Evolutionary conservation across 116 monocot species (phyloP).

Genomic region (Zostera marina): DNA sequence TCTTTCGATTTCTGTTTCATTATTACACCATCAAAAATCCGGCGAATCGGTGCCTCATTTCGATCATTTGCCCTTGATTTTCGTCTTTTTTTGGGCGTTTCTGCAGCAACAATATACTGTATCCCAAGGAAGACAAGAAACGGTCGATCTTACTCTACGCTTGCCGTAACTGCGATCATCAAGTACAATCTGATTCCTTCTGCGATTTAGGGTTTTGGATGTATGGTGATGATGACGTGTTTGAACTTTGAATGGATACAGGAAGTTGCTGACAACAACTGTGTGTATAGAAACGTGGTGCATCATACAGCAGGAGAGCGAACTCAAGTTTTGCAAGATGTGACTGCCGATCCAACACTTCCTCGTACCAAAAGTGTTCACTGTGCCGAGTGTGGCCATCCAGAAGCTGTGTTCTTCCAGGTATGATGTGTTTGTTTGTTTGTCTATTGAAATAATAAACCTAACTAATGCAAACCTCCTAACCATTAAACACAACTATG

Average conservation of each 20-base stretch:
- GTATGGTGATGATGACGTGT: background rate
- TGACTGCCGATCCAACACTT: conserved; percentile 66
- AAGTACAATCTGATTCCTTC: conserved; percentile 15
- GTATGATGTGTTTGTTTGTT: no score
- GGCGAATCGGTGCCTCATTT: background rate
- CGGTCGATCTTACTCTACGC: conserved; percentile 49
- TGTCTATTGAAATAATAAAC: no score
- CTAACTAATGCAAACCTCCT: no score
- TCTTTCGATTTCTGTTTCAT: background rate
- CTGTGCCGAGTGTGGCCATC: conserved; percentile 54
- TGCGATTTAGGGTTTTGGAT: background rate
- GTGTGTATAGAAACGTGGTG: conserved; percentile 77
- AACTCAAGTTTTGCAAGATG: conserved; percentile 83
- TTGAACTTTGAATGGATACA: conserved; percentile 5
- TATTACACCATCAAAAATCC: background rate
- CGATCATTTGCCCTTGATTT: background rate
- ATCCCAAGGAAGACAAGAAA: conserved; percentile 66
- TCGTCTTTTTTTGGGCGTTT: background rate
- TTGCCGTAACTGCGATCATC: conserved; percentile 79
- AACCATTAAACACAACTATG: background rate
- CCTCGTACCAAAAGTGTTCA: conserved; percentile 62
- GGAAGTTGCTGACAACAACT: conserved; percentile 63
- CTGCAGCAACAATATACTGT: conserved; percentile 61
- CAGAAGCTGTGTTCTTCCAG: conserved; percentile 81
- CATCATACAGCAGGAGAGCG: conserved; percentile 44